phyloP scores from a whole-genome alignment of 1,284 basidiomycete species.

The Irpex sp. region DNA sequence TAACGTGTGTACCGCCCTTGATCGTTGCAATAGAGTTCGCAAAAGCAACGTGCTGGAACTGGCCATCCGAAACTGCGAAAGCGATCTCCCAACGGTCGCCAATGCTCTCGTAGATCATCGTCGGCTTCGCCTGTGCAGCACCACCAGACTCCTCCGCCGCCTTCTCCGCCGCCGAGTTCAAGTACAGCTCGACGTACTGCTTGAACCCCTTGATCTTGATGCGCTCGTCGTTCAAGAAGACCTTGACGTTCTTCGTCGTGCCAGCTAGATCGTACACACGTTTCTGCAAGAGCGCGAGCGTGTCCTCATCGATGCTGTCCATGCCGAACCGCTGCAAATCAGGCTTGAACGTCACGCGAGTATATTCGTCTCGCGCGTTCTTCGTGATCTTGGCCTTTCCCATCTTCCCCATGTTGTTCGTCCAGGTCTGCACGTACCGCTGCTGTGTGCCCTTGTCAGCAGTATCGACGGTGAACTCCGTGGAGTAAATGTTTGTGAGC shows the following conservation, averaged over 20 bases:
- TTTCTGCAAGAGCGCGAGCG: constrained; percentile 85
- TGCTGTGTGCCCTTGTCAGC: constrained; percentile 85
- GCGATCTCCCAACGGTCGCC: constrained; percentile 92
- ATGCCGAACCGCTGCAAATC: constrained; percentile 93
- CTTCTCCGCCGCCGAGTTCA: constrained; percentile 67
- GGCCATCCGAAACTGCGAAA: constrained; percentile 90
- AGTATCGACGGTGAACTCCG: constrained; percentile 96
- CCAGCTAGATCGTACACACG: constrained; percentile 98
- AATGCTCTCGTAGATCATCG: constrained; percentile 81
- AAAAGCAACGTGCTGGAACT: constrained; percentile 94
- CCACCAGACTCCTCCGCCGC: constrained; percentile 68
- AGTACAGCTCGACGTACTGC: constrained; percentile 96
- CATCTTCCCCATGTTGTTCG: constrained; percentile 89
- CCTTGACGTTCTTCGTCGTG: constrained; percentile 91
- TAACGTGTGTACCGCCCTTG: constrained; percentile 96
- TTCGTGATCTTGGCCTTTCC: constrained; percentile 92
- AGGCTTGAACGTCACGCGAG: constrained; percentile 93
- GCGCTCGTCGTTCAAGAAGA: constrained; percentile 89
- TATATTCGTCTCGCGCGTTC: constrained; percentile 88
- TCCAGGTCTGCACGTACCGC: constrained; percentile 97
- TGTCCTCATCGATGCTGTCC: constrained; percentile 90
- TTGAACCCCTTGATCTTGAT: constrained; percentile 96
- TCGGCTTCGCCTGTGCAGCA: constrained; percentile 71
- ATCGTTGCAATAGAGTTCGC: constrained; percentile 97
- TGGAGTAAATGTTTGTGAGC: constrained; percentile 97